Conservation (phyloP, 805 yeast species). For the Wickerhamiella azyma region DNA sequence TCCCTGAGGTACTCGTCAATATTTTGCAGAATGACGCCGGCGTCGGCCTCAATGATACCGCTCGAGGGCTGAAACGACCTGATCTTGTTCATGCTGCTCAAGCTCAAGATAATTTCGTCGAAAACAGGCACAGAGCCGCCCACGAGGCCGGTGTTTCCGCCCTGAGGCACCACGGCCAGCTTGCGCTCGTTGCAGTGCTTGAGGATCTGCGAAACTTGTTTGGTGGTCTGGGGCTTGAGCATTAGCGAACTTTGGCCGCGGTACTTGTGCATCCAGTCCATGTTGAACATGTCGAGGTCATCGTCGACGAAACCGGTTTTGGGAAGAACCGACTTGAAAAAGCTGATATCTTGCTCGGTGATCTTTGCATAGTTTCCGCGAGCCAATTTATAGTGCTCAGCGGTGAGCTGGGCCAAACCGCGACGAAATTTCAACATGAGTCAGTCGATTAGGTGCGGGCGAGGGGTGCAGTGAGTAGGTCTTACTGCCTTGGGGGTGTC, state of each 20-base stretch:
- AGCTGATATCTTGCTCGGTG: constrained; percentile 41
- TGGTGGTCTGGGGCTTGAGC: constrained; percentile 65
- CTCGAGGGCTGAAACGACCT: constrained; percentile 67
- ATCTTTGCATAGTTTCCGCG: constrained; percentile 39
- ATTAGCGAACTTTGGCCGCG: constrained; percentile 70
- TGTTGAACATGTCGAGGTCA: constrained; percentile 60
- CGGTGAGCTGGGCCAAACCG: constrained; percentile 36
- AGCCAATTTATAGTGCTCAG: constrained; percentile 49
- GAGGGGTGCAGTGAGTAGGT: too few relatives aligned
- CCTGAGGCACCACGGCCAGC: constrained; percentile 86
- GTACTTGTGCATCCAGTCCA: constrained; percentile 90
- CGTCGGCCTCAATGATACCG: constrained; percentile 77
- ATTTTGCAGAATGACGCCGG: constrained; percentile 74
- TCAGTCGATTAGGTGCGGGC: too few relatives aligned
- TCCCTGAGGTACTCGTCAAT: constrained; percentile 71
- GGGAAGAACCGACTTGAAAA: constrained; percentile 44
- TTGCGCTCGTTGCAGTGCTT: constrained; percentile 65
- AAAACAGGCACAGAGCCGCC: constrained; percentile 90
- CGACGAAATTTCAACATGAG: constrained; percentile 3
- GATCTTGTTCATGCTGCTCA: constrained; percentile 57
- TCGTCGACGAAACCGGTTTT: constrained; percentile 29
- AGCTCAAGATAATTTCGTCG: constrained; percentile 69
- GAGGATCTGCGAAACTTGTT: constrained; percentile 61
- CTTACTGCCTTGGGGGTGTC: too few relatives aligned
- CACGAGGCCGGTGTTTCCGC: constrained; percentile 91